Evolutionary conservation across 2,329 filamentous ascomycete genomes (phyloP).

Genomic region (Botrytis elliptica): DNA sequence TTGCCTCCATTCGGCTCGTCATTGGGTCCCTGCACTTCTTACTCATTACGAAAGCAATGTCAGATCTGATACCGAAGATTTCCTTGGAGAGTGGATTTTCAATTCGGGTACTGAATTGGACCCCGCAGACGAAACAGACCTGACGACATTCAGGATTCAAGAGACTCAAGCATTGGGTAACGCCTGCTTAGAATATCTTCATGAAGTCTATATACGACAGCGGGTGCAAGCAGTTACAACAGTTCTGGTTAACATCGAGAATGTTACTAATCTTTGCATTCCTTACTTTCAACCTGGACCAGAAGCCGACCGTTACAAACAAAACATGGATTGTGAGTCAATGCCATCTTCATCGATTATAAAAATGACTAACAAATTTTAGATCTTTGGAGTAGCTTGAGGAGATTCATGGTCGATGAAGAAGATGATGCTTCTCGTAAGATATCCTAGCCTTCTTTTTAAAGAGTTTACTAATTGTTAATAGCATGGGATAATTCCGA

Average conservation of each 20-base stretch:
- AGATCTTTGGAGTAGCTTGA: conserved; percentile 33
- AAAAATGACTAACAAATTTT: conserved; percentile 21
- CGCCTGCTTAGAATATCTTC: conserved; percentile 36
- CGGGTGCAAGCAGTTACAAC: conserved; percentile 34
- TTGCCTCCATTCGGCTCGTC: conserved; percentile 44
- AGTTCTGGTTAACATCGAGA: conserved; percentile 32
- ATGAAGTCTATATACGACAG: conserved; percentile 34
- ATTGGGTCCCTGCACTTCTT: conserved; percentile 53
- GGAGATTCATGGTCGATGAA: conserved; percentile 40
- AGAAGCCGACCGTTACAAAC: conserved; percentile 26
- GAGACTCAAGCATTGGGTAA: conserved; percentile 32
- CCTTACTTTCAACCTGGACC: conserved; percentile 30
- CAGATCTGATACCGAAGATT: conserved; percentile 43
- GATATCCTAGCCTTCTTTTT: conserved; percentile 11
- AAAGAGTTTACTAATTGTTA: conserved; percentile 6
- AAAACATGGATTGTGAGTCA: conserved; percentile 29
- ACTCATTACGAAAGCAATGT: conserved; percentile 49
- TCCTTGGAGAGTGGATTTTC: conserved; percentile 32
- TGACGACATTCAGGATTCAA: neutral
- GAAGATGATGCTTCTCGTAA: conserved; percentile 43
- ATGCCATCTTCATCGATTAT: neutral
- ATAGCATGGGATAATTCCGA: conserved; percentile 40
- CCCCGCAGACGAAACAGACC: conserved; percentile 24
- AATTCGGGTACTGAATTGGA: conserved; percentile 24
- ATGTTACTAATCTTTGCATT: conserved; percentile 32